Conservation (phyloP, 108 stramenopile genomes). For the Skeletonema costatum region DNA sequence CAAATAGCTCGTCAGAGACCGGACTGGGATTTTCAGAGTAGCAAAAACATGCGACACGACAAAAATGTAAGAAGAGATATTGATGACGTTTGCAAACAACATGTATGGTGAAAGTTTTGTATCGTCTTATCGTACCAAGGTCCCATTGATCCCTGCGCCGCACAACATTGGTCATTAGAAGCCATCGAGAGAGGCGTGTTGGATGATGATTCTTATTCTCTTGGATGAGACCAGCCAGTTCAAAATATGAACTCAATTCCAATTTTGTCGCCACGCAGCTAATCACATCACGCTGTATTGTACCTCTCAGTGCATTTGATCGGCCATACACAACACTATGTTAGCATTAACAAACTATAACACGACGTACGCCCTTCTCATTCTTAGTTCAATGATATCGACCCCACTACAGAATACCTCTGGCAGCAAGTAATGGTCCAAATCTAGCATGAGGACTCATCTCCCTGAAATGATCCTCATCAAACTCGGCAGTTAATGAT, state of each 20-base stretch:
- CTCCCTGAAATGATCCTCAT: constrained; percentile 68
- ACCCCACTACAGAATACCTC: constrained; percentile 68
- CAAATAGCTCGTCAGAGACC: not conserved
- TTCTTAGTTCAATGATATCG: no score
- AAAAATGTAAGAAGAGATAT: not conserved
- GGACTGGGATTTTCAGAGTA: not conserved
- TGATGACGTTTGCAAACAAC: not conserved
- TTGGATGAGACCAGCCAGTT: no score
- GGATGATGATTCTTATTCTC: not conserved
- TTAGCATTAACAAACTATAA: no score
- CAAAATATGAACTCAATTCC: not conserved
- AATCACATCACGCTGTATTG: not conserved
- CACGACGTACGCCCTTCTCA: no score
- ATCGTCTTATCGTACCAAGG: constrained; percentile 1
- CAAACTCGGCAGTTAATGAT: constrained; percentile 50
- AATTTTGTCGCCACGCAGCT: not conserved
- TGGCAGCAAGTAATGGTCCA: constrained; percentile 77
- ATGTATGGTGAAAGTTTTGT: not conserved
- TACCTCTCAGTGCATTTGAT: not conserved
- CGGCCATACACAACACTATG: no score
- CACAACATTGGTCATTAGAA: no score
- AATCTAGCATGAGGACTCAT: constrained; percentile 75
- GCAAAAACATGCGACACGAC: not conserved
- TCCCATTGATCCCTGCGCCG: constrained; percentile 19
- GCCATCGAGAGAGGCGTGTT: no score